phyloP scores from a whole-genome alignment of 2,329 filamentous ascomycete species.

The Aureobasidium namibiae region DNA sequence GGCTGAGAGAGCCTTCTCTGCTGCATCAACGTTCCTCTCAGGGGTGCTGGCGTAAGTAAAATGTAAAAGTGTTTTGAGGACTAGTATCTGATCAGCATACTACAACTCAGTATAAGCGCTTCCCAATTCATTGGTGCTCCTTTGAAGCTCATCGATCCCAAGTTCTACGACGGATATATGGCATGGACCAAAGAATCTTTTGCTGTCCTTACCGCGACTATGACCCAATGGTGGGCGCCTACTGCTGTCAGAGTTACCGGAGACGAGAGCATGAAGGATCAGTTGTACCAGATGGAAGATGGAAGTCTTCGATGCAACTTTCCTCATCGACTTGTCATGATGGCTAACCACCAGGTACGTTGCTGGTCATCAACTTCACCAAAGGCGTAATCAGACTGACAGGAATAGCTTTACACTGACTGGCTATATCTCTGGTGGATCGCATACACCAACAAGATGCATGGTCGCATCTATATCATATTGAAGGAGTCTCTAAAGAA shows the following conservation, averaged over 20 bases:
- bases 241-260: conserved; percentile 74
- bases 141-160: conserved; percentile 65
- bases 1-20: conserved; percentile 42
- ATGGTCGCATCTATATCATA: conserved; percentile 84
- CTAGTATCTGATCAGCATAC: neutral
- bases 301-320: conserved; percentile 69
- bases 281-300: conserved; percentile 60
- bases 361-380: no score
- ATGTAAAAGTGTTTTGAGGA: neutral
- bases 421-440: conserved; percentile 89
- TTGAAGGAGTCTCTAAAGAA: conserved; percentile 78
- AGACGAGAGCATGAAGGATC: conserved; percentile 67
- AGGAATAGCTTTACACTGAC: conserved; percentile 63
- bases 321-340: conserved; percentile 69
- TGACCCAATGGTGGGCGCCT: conserved; percentile 79
- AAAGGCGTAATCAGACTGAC: no score
- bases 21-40: conserved; percentile 43
- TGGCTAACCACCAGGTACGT: conserved; percentile 69
- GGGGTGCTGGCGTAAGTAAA: conserved; percentile 37
- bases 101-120: conserved; percentile 39
- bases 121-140: conserved; percentile 71
- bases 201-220: conserved; percentile 66
- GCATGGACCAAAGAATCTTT: conserved; percentile 79
- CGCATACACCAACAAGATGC: conserved; percentile 65
- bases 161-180: conserved; percentile 80